Base-by-base conservation (phyloP, 2,329 filamentous ascomycete genomes). In the Ophiostoma triangulosporum region DNA sequence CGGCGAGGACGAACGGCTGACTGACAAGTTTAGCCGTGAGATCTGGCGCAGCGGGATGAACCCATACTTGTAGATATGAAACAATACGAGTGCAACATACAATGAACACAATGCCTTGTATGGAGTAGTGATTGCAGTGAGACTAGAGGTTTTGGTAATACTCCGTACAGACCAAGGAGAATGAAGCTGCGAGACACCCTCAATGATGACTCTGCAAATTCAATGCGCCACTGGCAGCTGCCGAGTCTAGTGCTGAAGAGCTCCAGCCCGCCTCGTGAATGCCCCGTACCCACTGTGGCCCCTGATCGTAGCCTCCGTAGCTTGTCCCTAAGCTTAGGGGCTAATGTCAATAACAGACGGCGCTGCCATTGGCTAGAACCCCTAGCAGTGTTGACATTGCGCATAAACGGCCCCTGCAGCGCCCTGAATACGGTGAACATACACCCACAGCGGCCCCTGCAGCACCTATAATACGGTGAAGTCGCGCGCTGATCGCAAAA, bases 1-100 rank as follows among this genome's bases (percentile, higher is more conserved):
- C 68, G 91, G 89, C 0, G 73, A 78, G 51, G 89, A 97, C 69
- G 73, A 83, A 64, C 71, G 80, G 58, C 70, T 98, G 66, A 97
- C 93, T 0, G 88, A 95, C 67, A 86, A 75, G 1, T 97, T 88
- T 67, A 74, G 78, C 53, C 88, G 86, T 70, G 88, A 95, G 69
- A 70, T 97, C 49, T 97, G 91, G 50, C 33, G 33, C 7, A 38
- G 15, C 27, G 27, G 27, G 9, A 14, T 5, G n/a, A 32, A 48
- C 11, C 46, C 46, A 17, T 48, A 33, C 29, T n/a, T 33, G 46
- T 48, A 48, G 17, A 9, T 35, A 14, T 35, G 7, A 35, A 35
- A 35, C 33, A 35, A 7, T 35, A 35, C 15, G 33, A 35, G 15
- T 35, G 17, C 14, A 46, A 46, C 15, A n/a, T n/a, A 20, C 9